These are phyloP conservation scores for Canavalia gladiata DNA, from an alignment of 306 rosid species.

Conservation along the genomic window DNA sequence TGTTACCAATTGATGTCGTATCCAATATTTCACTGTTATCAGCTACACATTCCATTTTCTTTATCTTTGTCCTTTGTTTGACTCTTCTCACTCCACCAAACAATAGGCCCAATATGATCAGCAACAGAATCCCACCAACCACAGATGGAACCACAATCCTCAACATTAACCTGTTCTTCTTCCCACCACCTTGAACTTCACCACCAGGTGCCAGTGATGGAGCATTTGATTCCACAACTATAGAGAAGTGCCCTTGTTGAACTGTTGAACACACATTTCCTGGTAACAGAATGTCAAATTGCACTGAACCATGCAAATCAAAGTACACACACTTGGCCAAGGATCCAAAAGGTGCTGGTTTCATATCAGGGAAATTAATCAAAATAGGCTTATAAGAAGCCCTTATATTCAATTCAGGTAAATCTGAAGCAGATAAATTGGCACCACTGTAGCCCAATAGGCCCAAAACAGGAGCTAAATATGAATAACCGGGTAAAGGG, in stretches of 20 bases:
- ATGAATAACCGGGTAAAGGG: conserved; percentile 63
- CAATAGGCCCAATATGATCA: conserved; percentile 39
- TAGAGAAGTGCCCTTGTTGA: conserved; percentile 66
- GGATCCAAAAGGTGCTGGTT: conserved; percentile 29
- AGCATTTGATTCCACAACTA: conserved; percentile 57
- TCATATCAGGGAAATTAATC: conserved; percentile 50
- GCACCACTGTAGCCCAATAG: conserved; percentile 57
- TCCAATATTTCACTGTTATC: conserved; percentile 41
- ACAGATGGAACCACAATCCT: conserved; percentile 46
- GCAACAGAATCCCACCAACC: conserved; percentile 48
- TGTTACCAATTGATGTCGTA: conserved; percentile 45
- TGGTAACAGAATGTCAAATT: conserved; percentile 47
- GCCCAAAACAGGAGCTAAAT: conserved; percentile 68
- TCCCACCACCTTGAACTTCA: background rate
- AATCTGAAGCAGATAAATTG: conserved; percentile 52
- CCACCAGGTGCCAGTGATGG: conserved; percentile 36
- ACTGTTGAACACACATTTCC: conserved; percentile 56
- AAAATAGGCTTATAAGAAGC: conserved; percentile 51
- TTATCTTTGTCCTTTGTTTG: conserved; percentile 19
- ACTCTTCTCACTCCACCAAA: conserved; percentile 34
- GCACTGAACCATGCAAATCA: conserved; percentile 59
- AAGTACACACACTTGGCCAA: conserved; percentile 60
- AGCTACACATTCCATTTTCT: conserved; percentile 48
- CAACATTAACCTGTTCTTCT: conserved; percentile 10
- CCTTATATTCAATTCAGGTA: conserved; percentile 58